Evolutionary conservation across 352 stramenopile genomes (phyloP).

Genomic region (Globisporangium barbulae): DNA sequence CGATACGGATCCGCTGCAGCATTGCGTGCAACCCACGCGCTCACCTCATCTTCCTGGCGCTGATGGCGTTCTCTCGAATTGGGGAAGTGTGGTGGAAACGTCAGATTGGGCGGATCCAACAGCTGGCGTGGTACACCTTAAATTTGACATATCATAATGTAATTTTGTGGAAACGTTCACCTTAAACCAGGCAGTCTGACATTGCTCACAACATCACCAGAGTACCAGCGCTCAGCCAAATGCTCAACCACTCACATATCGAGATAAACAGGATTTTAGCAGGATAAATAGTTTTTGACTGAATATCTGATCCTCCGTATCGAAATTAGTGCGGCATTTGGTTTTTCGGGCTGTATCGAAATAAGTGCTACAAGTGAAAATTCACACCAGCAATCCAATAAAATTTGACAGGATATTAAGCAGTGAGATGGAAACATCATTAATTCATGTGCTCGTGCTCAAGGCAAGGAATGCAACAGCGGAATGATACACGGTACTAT

Average conservation of each 20-base stretch:
- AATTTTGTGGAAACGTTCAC: background rate
- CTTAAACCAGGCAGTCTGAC: background rate
- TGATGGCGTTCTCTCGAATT: constrained; percentile 6
- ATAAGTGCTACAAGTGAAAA: background rate
- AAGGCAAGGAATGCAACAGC: background rate
- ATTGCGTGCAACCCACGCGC: background rate
- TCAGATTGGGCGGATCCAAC: background rate
- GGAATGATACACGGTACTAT: background rate
- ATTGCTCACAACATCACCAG: too few species aligned
- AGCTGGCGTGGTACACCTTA: constrained; percentile 6
- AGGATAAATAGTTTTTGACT: too few species aligned
- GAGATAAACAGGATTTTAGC: too few species aligned
- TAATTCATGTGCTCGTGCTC: background rate
- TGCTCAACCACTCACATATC: too few species aligned
- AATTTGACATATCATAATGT: background rate
- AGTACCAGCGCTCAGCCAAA: background rate
- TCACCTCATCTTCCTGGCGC: constrained; percentile 16
- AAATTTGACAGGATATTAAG: background rate
- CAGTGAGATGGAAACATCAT: background rate
- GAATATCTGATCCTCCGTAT: too few species aligned
- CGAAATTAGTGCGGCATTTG: background rate
- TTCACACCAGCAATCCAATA: background rate
- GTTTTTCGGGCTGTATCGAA: background rate
- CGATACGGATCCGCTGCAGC: background rate
- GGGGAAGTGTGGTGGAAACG: constrained; percentile 10